A percentile compares a stretch with the other conserved stretches of the same genome.
Conservation (phyloP, 2,329 filamentous ascomycete species). For the Colletotrichum orchidophilum region DNA sequence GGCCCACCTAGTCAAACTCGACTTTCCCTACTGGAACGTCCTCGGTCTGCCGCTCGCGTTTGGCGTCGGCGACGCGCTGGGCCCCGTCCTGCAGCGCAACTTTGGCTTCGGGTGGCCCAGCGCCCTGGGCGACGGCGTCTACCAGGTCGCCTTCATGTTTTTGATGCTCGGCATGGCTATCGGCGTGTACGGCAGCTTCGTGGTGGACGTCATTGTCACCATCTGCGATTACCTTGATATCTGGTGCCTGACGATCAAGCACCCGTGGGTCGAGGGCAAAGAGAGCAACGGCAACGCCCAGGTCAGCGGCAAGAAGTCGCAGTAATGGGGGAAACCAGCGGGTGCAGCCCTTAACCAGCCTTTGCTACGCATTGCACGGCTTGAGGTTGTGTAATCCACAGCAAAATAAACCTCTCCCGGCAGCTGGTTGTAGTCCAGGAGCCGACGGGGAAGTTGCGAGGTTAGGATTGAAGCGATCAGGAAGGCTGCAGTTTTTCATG, state of each 20-base stretch:
- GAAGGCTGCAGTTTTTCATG: background rate
- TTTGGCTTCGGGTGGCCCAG: constrained; percentile 79
- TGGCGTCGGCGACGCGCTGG: constrained; percentile 83
- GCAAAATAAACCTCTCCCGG: background rate
- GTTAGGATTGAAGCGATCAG: background rate
- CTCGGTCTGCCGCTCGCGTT: constrained; percentile 80
- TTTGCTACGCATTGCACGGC: background rate
- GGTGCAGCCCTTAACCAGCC: background rate
- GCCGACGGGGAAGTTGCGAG: background rate
- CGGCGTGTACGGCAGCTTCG: constrained; percentile 97
- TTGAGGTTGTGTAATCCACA: background rate
- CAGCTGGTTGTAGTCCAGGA: background rate
- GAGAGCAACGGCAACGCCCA: constrained; percentile 41
- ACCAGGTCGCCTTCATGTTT: constrained; percentile 93
- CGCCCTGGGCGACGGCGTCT: constrained; percentile 77
- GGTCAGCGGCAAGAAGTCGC: constrained; percentile 52
- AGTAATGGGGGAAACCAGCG: constrained; percentile 26
- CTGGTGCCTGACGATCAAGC: constrained; percentile 98
- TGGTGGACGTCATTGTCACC: constrained; percentile 95
- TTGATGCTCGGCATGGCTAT: constrained; percentile 84
- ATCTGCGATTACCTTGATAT: constrained; percentile 99
- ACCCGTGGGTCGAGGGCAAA: constrained; percentile 65
- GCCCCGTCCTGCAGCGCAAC: constrained; percentile 70
- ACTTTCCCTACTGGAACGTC: constrained; percentile 92
- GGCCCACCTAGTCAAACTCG: constrained; percentile 86